phyloP scores from a whole-genome alignment of 2,329 filamentous ascomycete genomes.

The Fusarium lateritium region DNA sequence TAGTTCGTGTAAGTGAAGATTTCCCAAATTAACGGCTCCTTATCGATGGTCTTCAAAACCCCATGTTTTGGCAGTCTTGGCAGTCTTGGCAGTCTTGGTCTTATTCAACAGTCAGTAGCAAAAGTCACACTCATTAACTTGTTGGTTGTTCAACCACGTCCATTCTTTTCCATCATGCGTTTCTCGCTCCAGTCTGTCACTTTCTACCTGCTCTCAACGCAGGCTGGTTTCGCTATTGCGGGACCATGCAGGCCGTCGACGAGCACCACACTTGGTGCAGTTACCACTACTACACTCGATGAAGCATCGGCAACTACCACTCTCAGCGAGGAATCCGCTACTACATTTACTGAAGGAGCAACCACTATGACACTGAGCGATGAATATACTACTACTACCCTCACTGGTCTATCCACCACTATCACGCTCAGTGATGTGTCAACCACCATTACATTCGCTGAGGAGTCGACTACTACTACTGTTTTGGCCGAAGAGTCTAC shows the following conservation, averaged over 20 bases:
- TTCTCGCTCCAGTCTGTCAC: background rate
- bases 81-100: background rate
- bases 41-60: background rate
- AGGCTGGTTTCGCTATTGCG: background rate
- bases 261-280: background rate
- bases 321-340: background rate
- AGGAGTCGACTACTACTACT: too few relatives aligned
- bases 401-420: background rate
- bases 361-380: background rate
- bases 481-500: too few relatives aligned
- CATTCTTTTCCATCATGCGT: background rate
- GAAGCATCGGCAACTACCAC: background rate
- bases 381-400: background rate
- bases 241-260: constrained; percentile 2
- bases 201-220: background rate
- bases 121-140: background rate
- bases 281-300: background rate
- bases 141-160: background rate
- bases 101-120: background rate
- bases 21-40: background rate
- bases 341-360: background rate
- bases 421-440: background rate
- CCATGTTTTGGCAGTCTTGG: background rate
- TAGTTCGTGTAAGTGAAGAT: background rate
- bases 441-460: background rate